Evolutionary conservation across 345 rosid species (phyloP).

Genomic region (Eucalyptus polybractea): DNA sequence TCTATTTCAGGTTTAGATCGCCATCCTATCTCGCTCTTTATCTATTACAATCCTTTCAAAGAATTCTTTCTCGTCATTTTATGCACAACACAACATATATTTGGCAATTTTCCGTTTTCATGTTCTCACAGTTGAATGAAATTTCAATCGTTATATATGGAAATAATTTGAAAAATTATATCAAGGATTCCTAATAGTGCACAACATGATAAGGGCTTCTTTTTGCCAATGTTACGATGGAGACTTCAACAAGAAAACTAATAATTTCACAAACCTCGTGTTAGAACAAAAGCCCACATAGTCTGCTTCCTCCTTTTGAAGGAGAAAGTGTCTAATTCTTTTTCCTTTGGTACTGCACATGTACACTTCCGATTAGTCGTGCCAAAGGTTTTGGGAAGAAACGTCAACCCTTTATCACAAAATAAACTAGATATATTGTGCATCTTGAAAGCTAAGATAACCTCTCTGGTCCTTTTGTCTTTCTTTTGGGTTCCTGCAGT

Average conservation of each 20-base stretch:
- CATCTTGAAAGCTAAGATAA: not conserved
- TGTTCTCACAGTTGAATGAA: not conserved
- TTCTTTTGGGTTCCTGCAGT: conserved; percentile 15
- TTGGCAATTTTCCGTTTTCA: not conserved
- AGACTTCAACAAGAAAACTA: not conserved
- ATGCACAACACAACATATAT: not conserved
- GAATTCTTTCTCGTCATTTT: not conserved
- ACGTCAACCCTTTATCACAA: not conserved
- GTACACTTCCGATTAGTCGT: not conserved
- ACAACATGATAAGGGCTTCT: not conserved
- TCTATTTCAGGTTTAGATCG: conserved; percentile 42
- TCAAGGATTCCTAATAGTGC: not conserved
- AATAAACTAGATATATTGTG: not conserved
- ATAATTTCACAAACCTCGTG: not conserved
- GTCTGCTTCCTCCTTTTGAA: not conserved
- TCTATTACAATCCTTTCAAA: not conserved
- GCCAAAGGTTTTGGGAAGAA: not conserved
- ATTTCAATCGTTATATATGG: not conserved
- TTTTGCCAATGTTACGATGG: not conserved
- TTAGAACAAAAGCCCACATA: not conserved
- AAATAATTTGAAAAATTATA: not conserved
- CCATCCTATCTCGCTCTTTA: not conserved
- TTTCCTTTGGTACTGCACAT: not conserved
- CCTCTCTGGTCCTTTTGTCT: not conserved
- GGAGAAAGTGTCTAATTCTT: not conserved